phyloP scores from a whole-genome alignment of 345 rosid species.

The Psidium guajava region DNA sequence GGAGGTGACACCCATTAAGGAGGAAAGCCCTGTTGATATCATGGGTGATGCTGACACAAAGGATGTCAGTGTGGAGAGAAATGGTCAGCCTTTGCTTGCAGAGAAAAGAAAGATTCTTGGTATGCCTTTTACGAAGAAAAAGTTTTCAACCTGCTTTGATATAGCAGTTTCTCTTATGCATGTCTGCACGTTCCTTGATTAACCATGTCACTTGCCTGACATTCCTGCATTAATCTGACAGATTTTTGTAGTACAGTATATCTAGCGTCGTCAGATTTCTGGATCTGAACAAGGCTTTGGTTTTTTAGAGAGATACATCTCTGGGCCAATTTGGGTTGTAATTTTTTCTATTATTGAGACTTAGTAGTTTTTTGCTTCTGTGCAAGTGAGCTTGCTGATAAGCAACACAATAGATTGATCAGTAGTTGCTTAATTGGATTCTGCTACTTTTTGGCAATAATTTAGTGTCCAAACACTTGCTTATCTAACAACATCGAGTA shows the following conservation, averaged over 20 bases:
- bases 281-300: not conserved
- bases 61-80: slow-evolving; percentile 23
- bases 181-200: not conserved
- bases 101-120: slow-evolving; percentile 85
- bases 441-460: not conserved
- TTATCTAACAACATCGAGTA: not conserved
- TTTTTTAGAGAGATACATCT: not conserved
- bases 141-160: not conserved
- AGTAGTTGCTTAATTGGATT: not conserved
- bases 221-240: not conserved
- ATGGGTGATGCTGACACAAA: slow-evolving; percentile 34
- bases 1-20: slow-evolving; percentile 26
- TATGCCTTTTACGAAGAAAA: slow-evolving; percentile 13
- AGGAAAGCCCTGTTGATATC: slow-evolving; percentile 33
- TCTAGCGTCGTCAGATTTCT: not conserved
- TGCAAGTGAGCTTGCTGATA: not conserved
- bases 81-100: slow-evolving; percentile 22
- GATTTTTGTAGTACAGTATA: not conserved
- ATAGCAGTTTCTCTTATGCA: not conserved
- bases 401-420: not conserved
- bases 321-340: not conserved
- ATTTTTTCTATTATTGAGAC: not conserved
- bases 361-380: not conserved
- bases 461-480: not conserved
- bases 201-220: not conserved